Conservation (phyloP, 192 early-diverging fungal species). For the Coemansia sp. region DNA sequence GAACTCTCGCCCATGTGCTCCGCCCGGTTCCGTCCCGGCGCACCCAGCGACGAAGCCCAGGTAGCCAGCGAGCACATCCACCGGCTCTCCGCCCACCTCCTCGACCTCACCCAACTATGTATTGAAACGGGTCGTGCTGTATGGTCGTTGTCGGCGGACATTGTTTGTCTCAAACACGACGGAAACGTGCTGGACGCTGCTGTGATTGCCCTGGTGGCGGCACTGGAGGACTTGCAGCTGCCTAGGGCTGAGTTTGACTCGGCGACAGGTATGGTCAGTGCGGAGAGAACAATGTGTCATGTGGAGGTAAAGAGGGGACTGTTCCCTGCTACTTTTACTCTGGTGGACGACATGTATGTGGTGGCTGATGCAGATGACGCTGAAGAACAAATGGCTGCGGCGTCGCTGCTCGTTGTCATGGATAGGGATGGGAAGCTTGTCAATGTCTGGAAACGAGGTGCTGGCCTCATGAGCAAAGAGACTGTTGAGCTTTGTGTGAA, state of each 20-base stretch:
- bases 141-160: slow-evolving; percentile 88
- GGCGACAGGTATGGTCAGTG: slow-evolving; percentile 67
- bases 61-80: slow-evolving; percentile 76
- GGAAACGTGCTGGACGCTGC: slow-evolving; percentile 90
- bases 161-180: slow-evolving; percentile 89
- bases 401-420: slow-evolving; percentile 35
- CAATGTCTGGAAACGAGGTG: slow-evolving; percentile 55
- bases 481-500: slow-evolving; percentile 35
- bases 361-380: slow-evolving; percentile 54
- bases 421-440: slow-evolving; percentile 25
- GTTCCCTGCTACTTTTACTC: slow-evolving; percentile 39
- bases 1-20: slow-evolving; percentile 92
- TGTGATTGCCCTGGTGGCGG: slow-evolving; percentile 75
- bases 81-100: slow-evolving; percentile 59
- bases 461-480: slow-evolving; percentile 21
- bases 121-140: slow-evolving; percentile 80
- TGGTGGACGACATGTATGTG: slow-evolving; percentile 46
- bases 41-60: slow-evolving; percentile 84
- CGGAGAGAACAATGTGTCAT: slow-evolving; percentile 29
- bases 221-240: slow-evolving; percentile 73
- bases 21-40: slow-evolving; percentile 78
- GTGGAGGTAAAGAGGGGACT: slow-evolving; percentile 25
- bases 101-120: slow-evolving; percentile 62
- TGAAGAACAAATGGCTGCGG: slow-evolving; percentile 46
- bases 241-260: slow-evolving; percentile 70